Base-by-base conservation (phyloP, 805 yeast species). In the Monosporozyma siamensis region DNA sequence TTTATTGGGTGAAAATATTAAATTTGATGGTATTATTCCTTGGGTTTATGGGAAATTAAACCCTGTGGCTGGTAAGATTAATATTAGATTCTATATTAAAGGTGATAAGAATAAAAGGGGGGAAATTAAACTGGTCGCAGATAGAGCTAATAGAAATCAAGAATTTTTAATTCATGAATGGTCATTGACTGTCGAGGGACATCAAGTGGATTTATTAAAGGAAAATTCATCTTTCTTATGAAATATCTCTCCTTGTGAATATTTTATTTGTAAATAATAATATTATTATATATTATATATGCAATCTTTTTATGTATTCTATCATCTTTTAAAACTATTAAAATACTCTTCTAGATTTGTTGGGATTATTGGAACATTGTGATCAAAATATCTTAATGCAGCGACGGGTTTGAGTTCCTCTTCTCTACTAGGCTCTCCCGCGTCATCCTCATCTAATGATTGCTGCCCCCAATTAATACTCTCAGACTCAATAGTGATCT, bases 41-140 rank as follows among this genome's bases (percentile, higher is more conserved):
- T 92, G 96, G 96, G 79, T 90, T 45, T 66, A 71, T 44, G 98
- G 98, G 10, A 75, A 78, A 36, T 67, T 92, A 49, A 87, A 89
- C 52, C 86, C 92, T 23, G 87, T 86, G 47, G 72, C 77, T 47
- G 96, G 96, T 21, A 68, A 74, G 15, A 82, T 92, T 32, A 82
- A 90, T 59, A 75, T 92, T 48, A 61, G 63, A 23, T 88, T 87
- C 53, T 64, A 70, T 27, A 83, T 87, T 29, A 71, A 71, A 51
- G 98, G 97, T 9, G 73, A 73, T 41, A 70, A 72, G 50, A 70
- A 68, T 14, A 56, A 63, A 4, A 68, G 73, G 48, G 80, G 76
- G 14, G 69, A 73, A 48, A 74, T 77, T 34, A 70, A 60, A 47
- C 73, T 92, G 59, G 72, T 75, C 45, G 95, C 95, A n/a, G 72